Conservation (phyloP, 75 land plant species). For the Isoetes taiwanensis region DNA sequence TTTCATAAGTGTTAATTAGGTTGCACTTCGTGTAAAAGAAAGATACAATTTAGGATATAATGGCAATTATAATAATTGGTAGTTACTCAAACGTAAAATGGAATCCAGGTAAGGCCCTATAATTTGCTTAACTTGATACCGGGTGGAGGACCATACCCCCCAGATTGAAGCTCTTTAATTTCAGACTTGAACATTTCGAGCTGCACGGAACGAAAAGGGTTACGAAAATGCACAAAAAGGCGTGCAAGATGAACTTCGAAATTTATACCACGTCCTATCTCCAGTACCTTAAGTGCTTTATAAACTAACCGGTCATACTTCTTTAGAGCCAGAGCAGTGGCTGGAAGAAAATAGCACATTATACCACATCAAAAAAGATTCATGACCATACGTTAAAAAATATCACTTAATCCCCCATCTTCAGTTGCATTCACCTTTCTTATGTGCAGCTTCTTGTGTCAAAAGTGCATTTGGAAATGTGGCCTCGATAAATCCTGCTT, state of each 20-base stretch:
- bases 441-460: constrained; percentile 3
- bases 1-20: too few relatives aligned
- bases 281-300: constrained; percentile 11
- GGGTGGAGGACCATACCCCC: too few relatives aligned
- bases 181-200: constrained; percentile 24
- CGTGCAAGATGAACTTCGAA: too few relatives aligned
- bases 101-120: too few relatives aligned
- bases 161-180: constrained; percentile 13
- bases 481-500: constrained; percentile 4
- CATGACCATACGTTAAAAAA: background rate
- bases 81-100: too few relatives aligned
- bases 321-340: constrained; percentile 8
- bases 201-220: too few relatives aligned
- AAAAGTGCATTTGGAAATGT: constrained; percentile 8
- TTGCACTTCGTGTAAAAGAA: too few relatives aligned
- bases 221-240: too few relatives aligned
- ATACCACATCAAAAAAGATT: background rate
- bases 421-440: constrained; percentile 12
- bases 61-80: too few relatives aligned
- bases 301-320: constrained; percentile 7
- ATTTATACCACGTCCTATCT: too few relatives aligned
- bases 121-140: too few relatives aligned
- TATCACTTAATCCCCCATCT: background rate
- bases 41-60: too few relatives aligned
- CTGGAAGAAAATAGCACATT: background rate